Evolutionary conservation across 1,139 yeast species (phyloP), one percentile per base, ranked within the genome.

Genomic region (Candida sp.): DNA sequence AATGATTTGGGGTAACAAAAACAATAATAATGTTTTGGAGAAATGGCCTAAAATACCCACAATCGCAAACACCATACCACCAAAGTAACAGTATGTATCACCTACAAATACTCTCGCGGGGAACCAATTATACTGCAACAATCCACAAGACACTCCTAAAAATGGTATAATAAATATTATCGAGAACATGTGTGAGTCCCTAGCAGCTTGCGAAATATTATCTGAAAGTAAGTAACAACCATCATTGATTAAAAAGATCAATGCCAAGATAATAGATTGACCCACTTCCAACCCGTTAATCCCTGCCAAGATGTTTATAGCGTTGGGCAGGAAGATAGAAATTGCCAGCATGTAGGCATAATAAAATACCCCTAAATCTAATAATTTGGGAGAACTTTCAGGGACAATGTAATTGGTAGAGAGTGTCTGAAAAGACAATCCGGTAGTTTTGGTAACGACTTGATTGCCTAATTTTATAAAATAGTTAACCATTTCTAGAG

Each of bases 11-110:
- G 98, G 98, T 33, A 88, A 68, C 60, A 93, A 85, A 60, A 93
- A 85, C 33, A 91, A 66, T 62, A 93, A 70, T 53, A 93, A 72
- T 0, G 99, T 93, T 65, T 93, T 93, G 39, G 97, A 88, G 61
- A 91, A 95, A 67, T 93, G 99, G 1, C 98, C 98, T 47, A 89
- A 76, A 36, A 93, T 95, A 3, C 98, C 98, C 23, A 89, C 96
- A 33, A 91, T 95, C 0, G 98, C 99, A 65, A 93, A 91, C 1
- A 93, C 96, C 99, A 93, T 93, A 3, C 99, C 99, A 29, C 97
- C 89, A 63, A 93, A 90, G 65, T 95, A 93, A 65, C 99, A 93
- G 68, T 87, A 95, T 0, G 99, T 93, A 60, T 93, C 99, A 22
- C 99, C 99, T 4, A 95, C 99, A 68, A 93, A 93, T 1, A 89